Percentiles rank a stretch among this genome's conserved stretches.
phyloP scores from a whole-genome alignment of 768 basidiomycete genomes.

The Kwoniella europaea region DNA sequence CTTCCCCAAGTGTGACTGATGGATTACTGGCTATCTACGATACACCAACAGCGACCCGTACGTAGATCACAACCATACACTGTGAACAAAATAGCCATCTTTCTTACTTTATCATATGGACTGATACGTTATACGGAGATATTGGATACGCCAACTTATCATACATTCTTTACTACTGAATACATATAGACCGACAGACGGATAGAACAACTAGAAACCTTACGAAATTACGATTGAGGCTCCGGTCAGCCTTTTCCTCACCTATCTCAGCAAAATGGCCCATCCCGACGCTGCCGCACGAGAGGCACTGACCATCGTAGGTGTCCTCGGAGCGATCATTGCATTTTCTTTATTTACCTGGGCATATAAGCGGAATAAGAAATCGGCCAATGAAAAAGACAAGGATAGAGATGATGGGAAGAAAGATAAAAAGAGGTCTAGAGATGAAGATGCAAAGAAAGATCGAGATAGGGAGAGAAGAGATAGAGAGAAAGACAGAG shows the following conservation, averaged over 20 bases:
- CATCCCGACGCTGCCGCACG: constrained; percentile 15
- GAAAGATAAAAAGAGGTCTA: constrained; percentile 7
- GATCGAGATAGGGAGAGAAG: constrained; percentile 9
- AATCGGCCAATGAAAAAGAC: constrained; percentile 1
- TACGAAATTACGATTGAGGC: neutral
- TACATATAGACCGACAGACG: neutral
- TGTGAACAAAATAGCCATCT: too few relatives aligned
- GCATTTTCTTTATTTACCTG: constrained; percentile 60
- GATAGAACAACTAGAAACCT: neutral
- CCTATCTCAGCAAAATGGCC: constrained; percentile 6
- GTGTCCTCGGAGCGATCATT: constrained; percentile 68
- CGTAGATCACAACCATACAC: too few relatives aligned
- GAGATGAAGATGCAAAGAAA: constrained; percentile 6
- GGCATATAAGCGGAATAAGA: neutral
- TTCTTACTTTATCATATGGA: too few relatives aligned
- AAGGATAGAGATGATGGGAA: constrained; percentile 1
- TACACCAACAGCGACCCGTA: too few relatives aligned
- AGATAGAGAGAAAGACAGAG: neutral
- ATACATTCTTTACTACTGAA: neutral
- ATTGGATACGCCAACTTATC: too few relatives aligned
- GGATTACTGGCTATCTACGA: neutral
- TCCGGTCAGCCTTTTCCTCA: constrained; percentile 5
- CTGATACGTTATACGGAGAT: too few relatives aligned
- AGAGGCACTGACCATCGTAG: constrained; percentile 61
- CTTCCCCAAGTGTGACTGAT: neutral